Percentiles rank a stretch among this genome's conserved stretches.
phyloP scores from a whole-genome alignment of 2,329 filamentous ascomycete species.

The Cucurbitaria berberidis region DNA sequence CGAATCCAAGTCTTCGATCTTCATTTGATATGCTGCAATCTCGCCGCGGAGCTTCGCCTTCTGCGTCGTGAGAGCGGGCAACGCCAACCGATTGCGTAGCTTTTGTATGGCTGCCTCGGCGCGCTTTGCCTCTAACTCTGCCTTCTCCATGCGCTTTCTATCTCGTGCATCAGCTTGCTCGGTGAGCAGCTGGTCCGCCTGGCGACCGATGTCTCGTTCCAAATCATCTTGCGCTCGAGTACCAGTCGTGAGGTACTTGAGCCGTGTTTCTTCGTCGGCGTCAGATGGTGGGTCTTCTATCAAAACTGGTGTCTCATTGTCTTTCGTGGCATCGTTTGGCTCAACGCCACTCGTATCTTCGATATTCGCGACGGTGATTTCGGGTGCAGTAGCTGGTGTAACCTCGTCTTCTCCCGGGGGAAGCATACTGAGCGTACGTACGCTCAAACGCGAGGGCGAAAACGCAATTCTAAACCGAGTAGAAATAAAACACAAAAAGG shows the following conservation, averaged over 20 bases:
- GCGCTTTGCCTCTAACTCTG: constrained; percentile 59
- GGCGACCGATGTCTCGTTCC: constrained; percentile 79
- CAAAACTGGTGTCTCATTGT: constrained; percentile 14
- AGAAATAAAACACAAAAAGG: neutral
- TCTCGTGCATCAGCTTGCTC: constrained; percentile 70
- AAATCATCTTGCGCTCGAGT: constrained; percentile 85
- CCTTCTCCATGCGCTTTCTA: constrained; percentile 66
- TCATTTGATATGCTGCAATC: constrained; percentile 68
- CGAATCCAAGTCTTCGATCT: constrained; percentile 68
- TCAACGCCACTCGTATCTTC: constrained; percentile 12
- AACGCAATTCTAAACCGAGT: neutral
- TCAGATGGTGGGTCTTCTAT: constrained; percentile 36
- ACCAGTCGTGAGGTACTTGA: constrained; percentile 47
- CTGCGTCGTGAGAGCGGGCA: constrained; percentile 61
- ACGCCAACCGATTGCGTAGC: constrained; percentile 62
- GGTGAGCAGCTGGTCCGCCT: constrained; percentile 66
- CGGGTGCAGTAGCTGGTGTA: constrained; percentile 15
- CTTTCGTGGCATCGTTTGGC: constrained; percentile 6
- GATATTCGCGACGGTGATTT: constrained; percentile 8
- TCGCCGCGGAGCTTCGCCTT: constrained; percentile 68
- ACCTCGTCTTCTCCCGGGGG: constrained; percentile 10
- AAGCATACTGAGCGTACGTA: constrained; percentile 9
- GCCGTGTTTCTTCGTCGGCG: constrained; percentile 50
- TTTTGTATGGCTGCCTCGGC: constrained; percentile 69
- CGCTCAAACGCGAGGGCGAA: neutral